Percentiles rank a stretch among this genome's conserved stretches.
phyloP scores from a whole-genome alignment of 176 grass and related monocot species.

The Bromus sterilis region DNA sequence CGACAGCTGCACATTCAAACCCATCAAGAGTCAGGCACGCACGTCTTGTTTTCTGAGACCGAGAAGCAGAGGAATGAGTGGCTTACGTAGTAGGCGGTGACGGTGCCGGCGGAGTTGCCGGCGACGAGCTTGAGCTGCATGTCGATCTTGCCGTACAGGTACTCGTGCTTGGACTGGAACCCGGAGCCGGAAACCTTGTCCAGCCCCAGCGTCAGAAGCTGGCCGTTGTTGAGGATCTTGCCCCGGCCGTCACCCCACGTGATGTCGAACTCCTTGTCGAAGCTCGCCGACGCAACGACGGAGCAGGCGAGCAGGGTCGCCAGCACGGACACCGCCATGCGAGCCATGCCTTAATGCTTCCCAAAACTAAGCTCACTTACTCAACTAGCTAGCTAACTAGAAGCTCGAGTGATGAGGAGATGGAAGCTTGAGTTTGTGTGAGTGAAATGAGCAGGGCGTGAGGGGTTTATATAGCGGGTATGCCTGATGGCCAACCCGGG shows the following conservation, averaged over 20 bases:
- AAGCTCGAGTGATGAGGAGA: neutral
- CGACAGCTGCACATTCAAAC: constrained; percentile 31
- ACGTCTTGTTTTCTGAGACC: neutral
- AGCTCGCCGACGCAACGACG: constrained; percentile 25
- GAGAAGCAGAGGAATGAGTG: neutral
- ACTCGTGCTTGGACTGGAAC: constrained; percentile 81
- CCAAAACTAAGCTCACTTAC: too few species aligned
- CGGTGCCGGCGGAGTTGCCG: constrained; percentile 84
- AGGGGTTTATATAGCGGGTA: constrained; percentile 57
- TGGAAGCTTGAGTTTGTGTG: neutral
- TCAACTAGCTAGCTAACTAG: too few species aligned
- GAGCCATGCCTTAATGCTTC: neutral
- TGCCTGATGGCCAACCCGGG: neutral
- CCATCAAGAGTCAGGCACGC: neutral
- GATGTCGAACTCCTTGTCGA: constrained; percentile 67
- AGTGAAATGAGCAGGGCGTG: neutral
- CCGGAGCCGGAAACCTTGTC: constrained; percentile 66
- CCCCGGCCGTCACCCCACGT: constrained; percentile 78
- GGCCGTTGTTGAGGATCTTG: constrained; percentile 40
- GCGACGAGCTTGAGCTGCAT: constrained; percentile 83
- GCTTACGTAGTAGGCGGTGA: constrained; percentile 78
- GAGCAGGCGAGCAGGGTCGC: neutral
- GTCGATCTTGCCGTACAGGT: constrained; percentile 90
- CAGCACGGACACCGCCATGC: neutral
- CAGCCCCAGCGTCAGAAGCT: constrained; percentile 57